phyloP scores from a whole-genome alignment of 2,329 filamentous ascomycete genomes.

The Hypoxylon sp. region DNA sequence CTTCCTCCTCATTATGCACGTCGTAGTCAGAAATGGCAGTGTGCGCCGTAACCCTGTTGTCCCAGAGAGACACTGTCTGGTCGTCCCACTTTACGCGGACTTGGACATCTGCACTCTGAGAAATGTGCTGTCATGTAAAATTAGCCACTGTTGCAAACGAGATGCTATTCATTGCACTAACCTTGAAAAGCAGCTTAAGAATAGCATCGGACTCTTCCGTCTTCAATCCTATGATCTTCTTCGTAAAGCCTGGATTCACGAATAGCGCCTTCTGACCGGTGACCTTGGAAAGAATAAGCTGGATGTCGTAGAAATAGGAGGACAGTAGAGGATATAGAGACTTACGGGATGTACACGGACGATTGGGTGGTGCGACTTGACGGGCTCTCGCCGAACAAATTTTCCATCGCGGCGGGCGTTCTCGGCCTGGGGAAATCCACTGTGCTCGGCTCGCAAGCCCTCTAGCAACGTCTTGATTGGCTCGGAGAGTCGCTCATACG shows the following conservation, averaged over 20 bases:
- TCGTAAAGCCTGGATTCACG: constrained; percentile 71
- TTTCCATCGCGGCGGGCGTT: constrained; percentile 54
- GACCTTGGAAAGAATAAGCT: constrained; percentile 47
- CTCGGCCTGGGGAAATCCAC: constrained; percentile 58
- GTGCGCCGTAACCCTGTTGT: constrained; percentile 69
- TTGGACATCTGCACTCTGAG: constrained; percentile 74
- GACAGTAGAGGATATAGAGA: neutral
- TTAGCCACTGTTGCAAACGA: constrained; percentile 10
- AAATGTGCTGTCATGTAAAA: constrained; percentile 57
- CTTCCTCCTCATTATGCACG: constrained; percentile 58
- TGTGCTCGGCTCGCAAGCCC: constrained; percentile 58
- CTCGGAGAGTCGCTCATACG: constrained; percentile 57
- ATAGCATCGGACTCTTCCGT: constrained; percentile 77
- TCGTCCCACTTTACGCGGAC: constrained; percentile 76
- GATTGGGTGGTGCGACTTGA: constrained; percentile 75
- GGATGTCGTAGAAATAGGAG: neutral
- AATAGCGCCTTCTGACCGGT: constrained; percentile 79
- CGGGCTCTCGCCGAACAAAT: constrained; percentile 71
- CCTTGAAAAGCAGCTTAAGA: constrained; percentile 77
- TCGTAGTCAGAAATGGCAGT: constrained; percentile 63
- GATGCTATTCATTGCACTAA: constrained; percentile 25
- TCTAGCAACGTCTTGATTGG: constrained; percentile 57
- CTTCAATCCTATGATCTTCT: constrained; percentile 72
- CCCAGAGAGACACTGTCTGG: constrained; percentile 78
- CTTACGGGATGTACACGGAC: constrained; percentile 74